Base-by-base conservation (phyloP, 495 filamentous ascomycete species). In the Podospora australis region DNA sequence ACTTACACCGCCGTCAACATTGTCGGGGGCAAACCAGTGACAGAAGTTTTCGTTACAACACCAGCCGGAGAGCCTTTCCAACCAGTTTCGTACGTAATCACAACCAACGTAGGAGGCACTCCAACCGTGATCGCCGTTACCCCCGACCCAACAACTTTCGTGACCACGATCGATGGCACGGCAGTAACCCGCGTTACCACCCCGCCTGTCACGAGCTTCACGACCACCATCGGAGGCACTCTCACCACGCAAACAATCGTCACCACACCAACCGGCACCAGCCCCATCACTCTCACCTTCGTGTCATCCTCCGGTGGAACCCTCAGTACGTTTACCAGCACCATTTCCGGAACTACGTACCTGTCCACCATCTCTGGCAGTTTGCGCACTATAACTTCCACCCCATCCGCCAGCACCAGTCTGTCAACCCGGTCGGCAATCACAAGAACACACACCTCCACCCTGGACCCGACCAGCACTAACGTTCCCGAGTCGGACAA, bases 351-450 rank as follows among this genome's bases (percentile, higher is more conserved):
- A 1, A 56, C 59, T 5, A 65, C 64, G 5, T 39, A 49, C 7
- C 36, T 63, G 1, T 61, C 57, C 7, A 67, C 64, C 6, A 56
- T 62, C 19, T 64, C 64, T 0, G 59, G 61, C 11, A 56, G 35
- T 4, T 40, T 58, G 6, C 55, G 50, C 4, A 66, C 61, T 28
- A 53, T 64, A 22, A 63, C 56, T 19, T 63, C 57, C 2, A 63
- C 62, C 16, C 61, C 59, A 0, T 52, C 59, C 9, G 34, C 52
- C 0, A 43, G 35, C 9, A 61, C 58, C 9, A 45, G 38, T 21
- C 29, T 55, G 32, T 54, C 62, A 7, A 65, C 64, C 17, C 29
- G 32, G 16, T 39, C 55, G 6, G 10, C 11, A 6, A 39, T 54
- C 14, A 62, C 59, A 4, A 36, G 39, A 6, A 67, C 56, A 13